phyloP scores from a whole-genome alignment of 768 basidiomycete genomes.

The Exsudoporus frostii region DNA sequence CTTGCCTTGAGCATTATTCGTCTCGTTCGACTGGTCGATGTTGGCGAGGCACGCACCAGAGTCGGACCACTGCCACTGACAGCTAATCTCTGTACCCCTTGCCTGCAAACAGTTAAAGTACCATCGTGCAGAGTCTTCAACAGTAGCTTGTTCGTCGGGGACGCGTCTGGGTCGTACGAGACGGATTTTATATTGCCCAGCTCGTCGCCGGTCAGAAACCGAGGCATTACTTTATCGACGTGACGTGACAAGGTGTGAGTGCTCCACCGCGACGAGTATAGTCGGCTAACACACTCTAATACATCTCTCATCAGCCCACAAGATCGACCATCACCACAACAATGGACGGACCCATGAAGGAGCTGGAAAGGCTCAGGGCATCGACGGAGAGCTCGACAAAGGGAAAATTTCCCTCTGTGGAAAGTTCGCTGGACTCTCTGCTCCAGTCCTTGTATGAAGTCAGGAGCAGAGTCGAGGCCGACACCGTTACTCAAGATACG shows the following conservation, averaged over 20 bases:
- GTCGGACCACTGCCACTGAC: conserved; percentile 29
- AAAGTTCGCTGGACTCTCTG: conserved; percentile 62
- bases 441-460: conserved; percentile 55
- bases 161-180: conserved; percentile 34
- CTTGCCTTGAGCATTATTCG: conserved; percentile 47
- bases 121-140: conserved; percentile 36
- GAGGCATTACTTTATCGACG: conserved; percentile 44
- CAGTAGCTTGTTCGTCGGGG: conserved; percentile 34
- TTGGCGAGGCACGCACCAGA: conserved; percentile 36
- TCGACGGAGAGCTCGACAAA: conserved; percentile 46
- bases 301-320: background rate
- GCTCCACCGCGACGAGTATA: background rate
- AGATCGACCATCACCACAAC: conserved; percentile 3
- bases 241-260: conserved; percentile 23
- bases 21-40: conserved; percentile 12
- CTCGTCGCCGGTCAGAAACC: conserved; percentile 75
- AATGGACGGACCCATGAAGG: conserved; percentile 78
- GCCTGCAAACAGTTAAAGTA: conserved; percentile 30
- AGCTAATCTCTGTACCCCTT: conserved; percentile 40
- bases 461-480: conserved; percentile 49
- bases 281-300: background rate
- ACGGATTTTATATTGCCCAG: conserved; percentile 72
- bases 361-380: conserved; percentile 73
- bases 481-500: conserved; percentile 46
- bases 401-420: conserved; percentile 52